A percentile compares a stretch with the other conserved stretches of the same genome.
Evolutionary conservation across 164 flowering plant species (phyloP).

Genomic region (Paratinospora sagittata): DNA sequence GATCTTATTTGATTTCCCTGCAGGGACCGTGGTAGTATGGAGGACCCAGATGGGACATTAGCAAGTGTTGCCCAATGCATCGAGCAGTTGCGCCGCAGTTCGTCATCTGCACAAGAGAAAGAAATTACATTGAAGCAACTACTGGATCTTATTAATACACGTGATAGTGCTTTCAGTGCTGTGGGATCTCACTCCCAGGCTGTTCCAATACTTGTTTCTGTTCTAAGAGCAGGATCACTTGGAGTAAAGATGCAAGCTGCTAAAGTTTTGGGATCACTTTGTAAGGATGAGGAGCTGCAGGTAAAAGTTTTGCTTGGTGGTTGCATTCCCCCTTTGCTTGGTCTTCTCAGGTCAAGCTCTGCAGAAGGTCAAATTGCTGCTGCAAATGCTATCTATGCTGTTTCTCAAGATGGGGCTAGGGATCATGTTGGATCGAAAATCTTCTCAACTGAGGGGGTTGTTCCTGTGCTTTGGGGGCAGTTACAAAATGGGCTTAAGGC

Average conservation of each 20-base stretch:
- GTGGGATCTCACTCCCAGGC: constrained; percentile 99
- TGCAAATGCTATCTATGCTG: constrained; percentile 85
- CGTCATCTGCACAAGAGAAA: constrained; percentile 79
- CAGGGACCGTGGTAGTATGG: constrained; percentile 90
- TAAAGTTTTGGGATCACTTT: constrained; percentile 80
- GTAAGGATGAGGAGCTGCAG: constrained; percentile 88
- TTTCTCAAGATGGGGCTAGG: constrained; percentile 84
- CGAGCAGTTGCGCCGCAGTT: constrained; percentile 78
- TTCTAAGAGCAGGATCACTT: constrained; percentile 82
- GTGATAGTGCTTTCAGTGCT: constrained; percentile 90
- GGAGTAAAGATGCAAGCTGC: constrained; percentile 89
- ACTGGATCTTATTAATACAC: constrained; percentile 72
- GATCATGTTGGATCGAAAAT: constrained; percentile 97
- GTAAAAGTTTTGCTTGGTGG: constrained; percentile 97
- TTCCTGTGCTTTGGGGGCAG: constrained; percentile 85
- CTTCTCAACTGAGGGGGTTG: constrained; percentile 95
- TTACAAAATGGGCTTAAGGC: constrained; percentile 57
- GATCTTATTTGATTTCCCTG: constrained; percentile 10
- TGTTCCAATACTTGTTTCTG: constrained; percentile 92
- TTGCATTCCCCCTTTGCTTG: constrained; percentile 94
- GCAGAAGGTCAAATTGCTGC: constrained; percentile 84
- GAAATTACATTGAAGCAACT: constrained; percentile 71
- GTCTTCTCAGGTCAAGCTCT: constrained; percentile 80
- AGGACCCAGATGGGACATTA: constrained; percentile 95
- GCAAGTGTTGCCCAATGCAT: constrained; percentile 98